Evolutionary conservation across 2,329 filamentous ascomycete species (phyloP).

Genomic region (Neonectria magnoliae): DNA sequence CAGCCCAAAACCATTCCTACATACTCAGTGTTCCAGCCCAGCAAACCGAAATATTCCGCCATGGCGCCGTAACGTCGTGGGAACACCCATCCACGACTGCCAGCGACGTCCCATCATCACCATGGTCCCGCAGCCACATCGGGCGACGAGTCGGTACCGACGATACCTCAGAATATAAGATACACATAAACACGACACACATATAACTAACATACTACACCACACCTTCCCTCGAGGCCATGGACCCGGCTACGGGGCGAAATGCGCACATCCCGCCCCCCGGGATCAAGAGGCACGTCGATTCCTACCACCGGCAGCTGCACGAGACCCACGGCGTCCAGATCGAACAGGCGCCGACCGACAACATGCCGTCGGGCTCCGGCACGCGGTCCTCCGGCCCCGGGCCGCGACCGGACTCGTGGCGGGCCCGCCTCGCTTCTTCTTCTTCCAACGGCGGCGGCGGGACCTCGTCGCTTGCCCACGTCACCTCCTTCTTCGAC

Average conservation of each 20-base stretch:
- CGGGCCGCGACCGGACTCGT: constrained; percentile 27
- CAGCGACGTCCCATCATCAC: constrained; percentile 8
- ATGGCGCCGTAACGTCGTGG: constrained; percentile 16
- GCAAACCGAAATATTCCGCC: constrained; percentile 7
- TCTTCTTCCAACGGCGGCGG: constrained; percentile 17
- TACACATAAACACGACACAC: constrained; percentile 3
- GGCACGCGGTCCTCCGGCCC: constrained; percentile 37
- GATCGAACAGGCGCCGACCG: constrained; percentile 25
- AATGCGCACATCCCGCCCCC: constrained; percentile 32
- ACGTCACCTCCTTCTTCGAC: constrained; percentile 41
- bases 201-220: not conserved
- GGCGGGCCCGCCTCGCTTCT: constrained; percentile 10
- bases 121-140: constrained; percentile 19
- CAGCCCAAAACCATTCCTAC: not conserved
- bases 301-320: constrained; percentile 42
- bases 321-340: constrained; percentile 39
- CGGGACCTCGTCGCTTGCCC: constrained; percentile 21
- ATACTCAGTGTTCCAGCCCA: constrained; percentile 5
- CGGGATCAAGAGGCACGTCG: constrained; percentile 35
- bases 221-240: constrained; percentile 20
- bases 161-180: constrained; percentile 7
- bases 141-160: constrained; percentile 22
- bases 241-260: constrained; percentile 34
- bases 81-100: not conserved
- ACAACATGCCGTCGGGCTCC: constrained; percentile 4